Conservation (phyloP, 139 green algal genomes). For the Picochlorum sp. region DNA sequence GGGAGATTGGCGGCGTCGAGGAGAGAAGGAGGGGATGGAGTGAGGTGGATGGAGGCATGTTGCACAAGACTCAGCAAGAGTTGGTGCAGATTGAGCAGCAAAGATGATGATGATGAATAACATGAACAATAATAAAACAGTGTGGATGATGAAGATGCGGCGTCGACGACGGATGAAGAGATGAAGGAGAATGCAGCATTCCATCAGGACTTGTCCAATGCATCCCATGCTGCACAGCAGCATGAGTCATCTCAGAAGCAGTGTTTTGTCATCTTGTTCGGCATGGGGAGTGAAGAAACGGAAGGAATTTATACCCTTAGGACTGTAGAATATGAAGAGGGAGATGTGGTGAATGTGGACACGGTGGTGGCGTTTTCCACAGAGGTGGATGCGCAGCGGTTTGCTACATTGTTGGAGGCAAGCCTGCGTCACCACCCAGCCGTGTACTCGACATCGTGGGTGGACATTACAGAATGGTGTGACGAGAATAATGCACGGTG, state of each 20-base stretch:
- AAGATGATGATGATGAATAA: too few relatives aligned
- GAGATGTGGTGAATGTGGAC: slow-evolving; percentile 57
- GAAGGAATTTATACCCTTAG: slow-evolving; percentile 81
- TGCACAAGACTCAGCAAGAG: too few relatives aligned
- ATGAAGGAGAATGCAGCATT: background rate
- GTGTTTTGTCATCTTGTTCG: slow-evolving; percentile 71
- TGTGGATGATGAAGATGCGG: background rate
- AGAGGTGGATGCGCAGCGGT: slow-evolving; percentile 61
- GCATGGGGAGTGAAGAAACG: slow-evolving; percentile 51
- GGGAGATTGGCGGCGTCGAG: too few relatives aligned
- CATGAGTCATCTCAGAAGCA: background rate
- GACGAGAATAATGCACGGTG: slow-evolving; percentile 54
- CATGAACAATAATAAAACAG: too few relatives aligned
- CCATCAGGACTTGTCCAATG: background rate
- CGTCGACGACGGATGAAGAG: background rate
- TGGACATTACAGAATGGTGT: slow-evolving; percentile 71
- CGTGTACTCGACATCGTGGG: slow-evolving; percentile 55
- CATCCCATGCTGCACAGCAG: background rate
- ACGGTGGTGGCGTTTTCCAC: slow-evolving; percentile 78
- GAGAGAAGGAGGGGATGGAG: too few relatives aligned
- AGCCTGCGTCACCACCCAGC: slow-evolving; percentile 61
- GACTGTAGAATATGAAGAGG: slow-evolving; percentile 13
- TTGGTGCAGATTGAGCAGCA: too few relatives aligned
- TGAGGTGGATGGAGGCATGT: too few relatives aligned
- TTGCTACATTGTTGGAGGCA: slow-evolving; percentile 58